Base-by-base conservation (phyloP, 257 asterid species). In the Fraxinus quadrangulata region DNA sequence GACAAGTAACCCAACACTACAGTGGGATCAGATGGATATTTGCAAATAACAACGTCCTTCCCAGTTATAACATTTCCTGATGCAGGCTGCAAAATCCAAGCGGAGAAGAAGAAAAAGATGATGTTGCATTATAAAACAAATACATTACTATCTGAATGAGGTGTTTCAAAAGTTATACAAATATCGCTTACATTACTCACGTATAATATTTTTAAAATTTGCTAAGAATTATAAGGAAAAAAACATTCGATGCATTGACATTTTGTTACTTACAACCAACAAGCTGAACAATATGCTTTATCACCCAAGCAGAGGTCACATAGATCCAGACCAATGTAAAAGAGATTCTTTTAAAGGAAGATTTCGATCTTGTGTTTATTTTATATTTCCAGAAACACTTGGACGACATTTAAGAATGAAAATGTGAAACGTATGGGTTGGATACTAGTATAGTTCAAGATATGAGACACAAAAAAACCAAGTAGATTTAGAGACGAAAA, bases 1-100 rank as follows among this genome's bases (percentile, higher is more conserved):
- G 99, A 90, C 84, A 90, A 36, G 81, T 83, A 85, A 21, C 99
- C 99, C 79, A 93, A 82, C 9, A 74, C 85, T 24, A 90, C 92
- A 36, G 89, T 82, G 2, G 91, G 93, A 78, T 90, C 97, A 3
- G 89, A 82, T 19, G 94, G 93, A 78, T 96, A 96, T 73, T 84
- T 93, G 93, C 99, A 96, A 19, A 88, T 87, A n/a, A 88, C 86
- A 3, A 83, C 75, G 17, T 78, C 91, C 82, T 86, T 93, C 81
- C 91, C 87, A 0, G 92, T 75, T 66, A 92, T 84, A 16, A 87
- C 72, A 40, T 89, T 89, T 36, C 99, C 99, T 36, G 86, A 45
- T 13, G 94, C 80, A 51, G 97, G 97, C 97, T 93, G 92, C 81
- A 86, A 76, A 76, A 51, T 21, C 51, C 56, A 77, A 82, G 71